phyloP scores from a whole-genome alignment of 257 asterid species.

The Plantago elongata region DNA sequence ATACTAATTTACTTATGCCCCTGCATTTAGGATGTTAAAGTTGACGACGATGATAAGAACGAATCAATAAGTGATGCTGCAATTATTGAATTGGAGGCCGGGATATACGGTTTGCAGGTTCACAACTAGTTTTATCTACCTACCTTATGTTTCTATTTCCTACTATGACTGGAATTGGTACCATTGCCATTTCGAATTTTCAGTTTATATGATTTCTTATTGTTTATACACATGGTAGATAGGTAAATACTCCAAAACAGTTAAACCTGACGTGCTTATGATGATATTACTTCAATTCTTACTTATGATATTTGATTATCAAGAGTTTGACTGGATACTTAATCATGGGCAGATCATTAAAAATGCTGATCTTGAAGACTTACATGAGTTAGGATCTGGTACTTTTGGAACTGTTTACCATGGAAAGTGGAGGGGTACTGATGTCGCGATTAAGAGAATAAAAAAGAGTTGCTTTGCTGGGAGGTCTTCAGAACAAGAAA shows the following conservation, averaged over 20 bases:
- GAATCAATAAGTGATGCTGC: slow-evolving; percentile 52
- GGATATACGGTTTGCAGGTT: slow-evolving; percentile 80
- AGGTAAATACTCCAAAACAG: background rate
- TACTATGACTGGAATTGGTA: slow-evolving; percentile 4
- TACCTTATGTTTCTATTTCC: slow-evolving; percentile 12
- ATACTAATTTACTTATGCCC: slow-evolving; percentile 15
- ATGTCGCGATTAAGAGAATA: slow-evolving; percentile 52
- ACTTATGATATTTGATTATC: background rate
- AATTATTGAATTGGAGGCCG: slow-evolving; percentile 65
- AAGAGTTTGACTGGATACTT: slow-evolving; percentile 14
- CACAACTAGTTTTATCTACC: background rate
- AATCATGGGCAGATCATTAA: slow-evolving; percentile 33
- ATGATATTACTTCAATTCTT: background rate
- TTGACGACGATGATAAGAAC: slow-evolving; percentile 32
- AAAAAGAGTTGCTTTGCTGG: slow-evolving; percentile 46
- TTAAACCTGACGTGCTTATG: background rate
- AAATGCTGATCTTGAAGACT: slow-evolving; percentile 49
- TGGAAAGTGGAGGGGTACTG: slow-evolving; percentile 61
- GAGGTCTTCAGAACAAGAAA: slow-evolving; percentile 47
- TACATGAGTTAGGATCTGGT: slow-evolving; percentile 48
- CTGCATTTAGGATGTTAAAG: slow-evolving; percentile 38
- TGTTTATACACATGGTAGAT: background rate
- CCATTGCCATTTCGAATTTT: background rate
- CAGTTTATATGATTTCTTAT: background rate
- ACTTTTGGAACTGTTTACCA: slow-evolving; percentile 54